Percentiles rank a stretch among this genome's conserved stretches.
These are phyloP conservation scores for Hymenoscyphus infarciens DNA, from an alignment of 2,329 filamentous ascomycete genomes.

Conservation along the genomic window DNA sequence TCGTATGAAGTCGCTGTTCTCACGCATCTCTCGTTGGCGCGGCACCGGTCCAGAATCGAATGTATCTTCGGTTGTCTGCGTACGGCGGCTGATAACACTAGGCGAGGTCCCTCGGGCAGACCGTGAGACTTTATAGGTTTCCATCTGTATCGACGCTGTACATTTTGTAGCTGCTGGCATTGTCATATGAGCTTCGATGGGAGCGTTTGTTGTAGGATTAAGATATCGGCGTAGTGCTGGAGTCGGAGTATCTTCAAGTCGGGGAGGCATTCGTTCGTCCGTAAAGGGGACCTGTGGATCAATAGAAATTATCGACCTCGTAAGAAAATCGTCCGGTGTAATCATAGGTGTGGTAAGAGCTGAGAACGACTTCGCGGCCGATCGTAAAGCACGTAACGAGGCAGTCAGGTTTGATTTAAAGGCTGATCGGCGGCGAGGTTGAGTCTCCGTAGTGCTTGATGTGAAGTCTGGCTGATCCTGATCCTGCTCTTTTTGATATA, in stretches of 20 bases:
- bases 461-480: constrained; percentile 13
- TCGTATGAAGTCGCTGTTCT: constrained; percentile 68
- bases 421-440: constrained; percentile 38
- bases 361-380: constrained; percentile 61
- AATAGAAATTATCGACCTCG: constrained; percentile 64
- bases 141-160: constrained; percentile 68
- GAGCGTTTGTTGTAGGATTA: constrained; percentile 56
- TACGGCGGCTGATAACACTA: constrained; percentile 31
- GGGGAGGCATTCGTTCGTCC: constrained; percentile 62
- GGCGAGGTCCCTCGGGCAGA: constrained; percentile 39
- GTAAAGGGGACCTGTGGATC: constrained; percentile 64
- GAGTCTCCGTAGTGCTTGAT: constrained; percentile 11
- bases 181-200: constrained; percentile 40
- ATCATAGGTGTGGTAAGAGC: constrained; percentile 60
- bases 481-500: constrained; percentile 37
- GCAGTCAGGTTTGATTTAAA: constrained; percentile 70
- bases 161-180: constrained; percentile 43
- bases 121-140: constrained; percentile 54
- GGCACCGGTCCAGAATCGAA: constrained; percentile 41
- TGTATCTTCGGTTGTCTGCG: constrained; percentile 31
- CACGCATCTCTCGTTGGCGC: constrained; percentile 64
- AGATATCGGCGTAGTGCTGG: constrained; percentile 64
- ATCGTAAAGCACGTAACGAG: constrained; percentile 59
- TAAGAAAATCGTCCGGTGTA: constrained; percentile 63
- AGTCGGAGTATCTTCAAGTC: constrained; percentile 60